Base-by-base conservation (phyloP, 768 basidiomycete species). In the Russula olivacea region DNA sequence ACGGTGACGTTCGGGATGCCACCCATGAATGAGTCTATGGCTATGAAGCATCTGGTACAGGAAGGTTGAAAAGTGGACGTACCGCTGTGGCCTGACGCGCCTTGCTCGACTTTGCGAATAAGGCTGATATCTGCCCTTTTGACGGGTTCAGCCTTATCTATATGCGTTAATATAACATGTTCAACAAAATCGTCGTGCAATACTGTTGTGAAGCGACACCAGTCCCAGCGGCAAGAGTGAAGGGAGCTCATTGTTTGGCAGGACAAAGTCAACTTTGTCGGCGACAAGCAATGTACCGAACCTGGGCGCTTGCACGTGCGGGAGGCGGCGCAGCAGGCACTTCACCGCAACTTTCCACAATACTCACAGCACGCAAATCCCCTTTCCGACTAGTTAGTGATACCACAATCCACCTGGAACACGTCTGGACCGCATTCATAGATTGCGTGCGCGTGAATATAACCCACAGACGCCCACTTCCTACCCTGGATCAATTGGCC, bases 201-300 rank as follows among this genome's bases (percentile, higher is more conserved):
- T 1, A 34, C 56, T 0, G 58, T 58, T 28, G 65, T 65, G 56
- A 55, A 64, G 47, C 64, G 65, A 11, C 65, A 66, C 57, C 64
- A 60, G 15, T 66, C 64, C 65, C 65, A 66, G 17, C 34, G 65
- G 36, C 65, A 67, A 45, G 63, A 64, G 21, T 64, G 63, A 1
- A 64, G 47, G 11, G 63, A 34, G 54, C 47, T 64, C 58, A 55
- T 64, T 10, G 40, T 55, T 3, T 9, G 25, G 15, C 38, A 17
- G 2, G 38, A 38, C 15, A 2, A 40, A 36, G 34, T 34, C 34
- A 2, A 34, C 34, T n/a, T n/a, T n/a, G n/a, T n/a, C 21, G 21
- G 23, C 23, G 15, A 40, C 38, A 40, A 17, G 6, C 38, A 40
- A 40, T 40, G 38, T 17, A 17, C 38, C 15, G 14, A 40, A 40